A percentile compares a stretch with the other conserved stretches of the same genome.
Conservation (phyloP, 1,284 basidiomycete species). For the Irpex lacteus region DNA sequence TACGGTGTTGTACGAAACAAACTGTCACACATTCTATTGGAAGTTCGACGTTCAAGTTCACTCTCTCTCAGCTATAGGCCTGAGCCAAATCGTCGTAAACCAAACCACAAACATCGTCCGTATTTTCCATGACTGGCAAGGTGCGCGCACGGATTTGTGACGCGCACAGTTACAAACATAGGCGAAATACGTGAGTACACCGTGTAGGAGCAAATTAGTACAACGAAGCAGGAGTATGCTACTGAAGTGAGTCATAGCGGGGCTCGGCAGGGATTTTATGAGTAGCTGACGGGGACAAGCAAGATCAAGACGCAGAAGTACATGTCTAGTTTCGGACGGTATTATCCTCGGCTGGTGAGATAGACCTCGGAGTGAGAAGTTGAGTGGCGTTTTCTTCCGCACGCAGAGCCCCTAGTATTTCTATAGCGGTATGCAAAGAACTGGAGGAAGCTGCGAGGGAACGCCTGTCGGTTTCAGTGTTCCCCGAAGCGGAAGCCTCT, state of each 20-base stretch:
- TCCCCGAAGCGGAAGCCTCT: background rate
- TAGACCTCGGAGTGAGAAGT: conserved; percentile 19
- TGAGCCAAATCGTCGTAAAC: too few species aligned
- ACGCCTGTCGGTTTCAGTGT: background rate
- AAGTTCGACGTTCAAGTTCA: too few species aligned
- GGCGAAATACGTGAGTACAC: background rate
- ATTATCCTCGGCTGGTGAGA: conserved; percentile 14
- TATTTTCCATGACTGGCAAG: too few species aligned
- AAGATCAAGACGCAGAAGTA: background rate
- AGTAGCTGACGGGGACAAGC: background rate
- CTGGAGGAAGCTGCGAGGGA: background rate
- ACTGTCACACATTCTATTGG: too few species aligned
- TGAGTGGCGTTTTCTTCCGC: conserved; percentile 12
- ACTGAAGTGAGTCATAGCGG: background rate
- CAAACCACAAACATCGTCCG: too few species aligned
- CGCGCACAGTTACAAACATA: background rate
- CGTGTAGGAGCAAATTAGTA: background rate
- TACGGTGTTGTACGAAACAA: too few species aligned
- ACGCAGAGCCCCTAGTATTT: background rate
- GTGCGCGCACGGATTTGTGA: too few species aligned
- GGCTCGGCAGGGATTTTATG: background rate
- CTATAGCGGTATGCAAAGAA: conserved; percentile 2
- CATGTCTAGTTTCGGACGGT: background rate
- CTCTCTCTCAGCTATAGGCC: too few species aligned
- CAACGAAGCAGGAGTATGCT: background rate